Evolutionary conservation across 495 filamentous ascomycete species (phyloP), one percentile per base, ranked within the genome.

Genomic region (Talaromyces wortmannii): DNA sequence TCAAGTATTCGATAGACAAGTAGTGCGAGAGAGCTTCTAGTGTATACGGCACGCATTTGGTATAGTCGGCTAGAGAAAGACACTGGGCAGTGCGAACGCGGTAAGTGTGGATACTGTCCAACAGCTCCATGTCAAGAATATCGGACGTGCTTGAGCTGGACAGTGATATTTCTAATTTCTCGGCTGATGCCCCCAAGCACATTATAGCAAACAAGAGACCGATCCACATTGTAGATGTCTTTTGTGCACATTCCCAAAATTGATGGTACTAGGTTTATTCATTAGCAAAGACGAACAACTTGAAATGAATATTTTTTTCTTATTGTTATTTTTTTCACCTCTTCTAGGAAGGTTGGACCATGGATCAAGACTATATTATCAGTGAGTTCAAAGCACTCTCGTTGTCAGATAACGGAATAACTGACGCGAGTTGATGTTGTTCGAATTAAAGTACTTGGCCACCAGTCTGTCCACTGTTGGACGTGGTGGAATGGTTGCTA

Each of bases 21-120:
- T 69, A 66, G 29, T 65, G 58, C 13, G 69, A 55, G 17, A 79
- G 31, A 0, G 74, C 64, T 53, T 79, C 74, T 4, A 78, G 53
- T 11, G 71, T 71, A 59, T 69, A 66, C 5, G 63, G 61, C 0
- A 68, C 69, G 1, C 63, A 69, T 6, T 68, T 75, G 10, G 72
- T 70, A 63, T 77, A 76, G 49, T 72, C 68, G 7, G 61, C 70
- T 2, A 76, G 56, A 0, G 61, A 53, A 29, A 75, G 58, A 50
- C 72, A 73, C 50, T 72, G 70, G 36, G 63, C 60, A 23, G 65
- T 54, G 42, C 67, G 71, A 42, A 67, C 62, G 5, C 63, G 60
- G 49, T 63, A 73, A 2, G 53, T 32, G 3, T 63, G 33, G 31
- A 60, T 58, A 31, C 50, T 29, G 12, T 50, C 17, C 4, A 45